Evolutionary conservation across 1,139 yeast genomes (phyloP).

Genomic region (Wickerhamomyces sp.): DNA sequence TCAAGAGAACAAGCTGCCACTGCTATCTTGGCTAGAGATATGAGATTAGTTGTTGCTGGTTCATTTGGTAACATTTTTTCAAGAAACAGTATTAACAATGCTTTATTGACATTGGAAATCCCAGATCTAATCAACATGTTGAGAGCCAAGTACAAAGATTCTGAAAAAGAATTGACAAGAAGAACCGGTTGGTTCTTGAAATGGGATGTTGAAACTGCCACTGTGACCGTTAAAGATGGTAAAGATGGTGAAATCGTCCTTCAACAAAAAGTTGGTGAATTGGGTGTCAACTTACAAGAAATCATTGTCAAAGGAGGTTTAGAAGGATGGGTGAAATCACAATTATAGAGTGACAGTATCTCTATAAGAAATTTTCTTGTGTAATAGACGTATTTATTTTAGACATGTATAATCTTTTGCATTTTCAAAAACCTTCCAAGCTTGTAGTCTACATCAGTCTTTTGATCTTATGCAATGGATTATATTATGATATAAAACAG

Average conservation of each 20-base stretch:
- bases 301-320: constrained; percentile 96
- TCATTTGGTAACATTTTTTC: constrained; percentile 96
- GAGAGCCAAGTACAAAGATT: constrained; percentile 57
- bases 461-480: background rate
- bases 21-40: constrained; percentile 89
- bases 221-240: constrained; percentile 71
- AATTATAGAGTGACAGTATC: constrained; percentile 33
- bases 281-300: constrained; percentile 93
- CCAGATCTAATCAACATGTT: constrained; percentile 78
- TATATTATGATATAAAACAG: background rate
- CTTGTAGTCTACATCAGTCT: too few relatives aligned
- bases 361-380: background rate
- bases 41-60: constrained; percentile 90
- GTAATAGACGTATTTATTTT: background rate
- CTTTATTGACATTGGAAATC: constrained; percentile 85
- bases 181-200: constrained; percentile 91
- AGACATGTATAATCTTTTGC: background rate
- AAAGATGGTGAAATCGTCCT: constrained; percentile 56
- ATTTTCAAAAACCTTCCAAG: too few relatives aligned
- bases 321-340: constrained; percentile 95
- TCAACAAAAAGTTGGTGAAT: constrained; percentile 87
- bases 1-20: constrained; percentile 99
- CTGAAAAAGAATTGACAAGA: constrained; percentile 66
- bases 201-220: constrained; percentile 89
- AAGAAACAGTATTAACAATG: constrained; percentile 93